Conservation (phyloP, 225 moss, liverwort and hornwort genomes). For the Polytrichum formosum region DNA sequence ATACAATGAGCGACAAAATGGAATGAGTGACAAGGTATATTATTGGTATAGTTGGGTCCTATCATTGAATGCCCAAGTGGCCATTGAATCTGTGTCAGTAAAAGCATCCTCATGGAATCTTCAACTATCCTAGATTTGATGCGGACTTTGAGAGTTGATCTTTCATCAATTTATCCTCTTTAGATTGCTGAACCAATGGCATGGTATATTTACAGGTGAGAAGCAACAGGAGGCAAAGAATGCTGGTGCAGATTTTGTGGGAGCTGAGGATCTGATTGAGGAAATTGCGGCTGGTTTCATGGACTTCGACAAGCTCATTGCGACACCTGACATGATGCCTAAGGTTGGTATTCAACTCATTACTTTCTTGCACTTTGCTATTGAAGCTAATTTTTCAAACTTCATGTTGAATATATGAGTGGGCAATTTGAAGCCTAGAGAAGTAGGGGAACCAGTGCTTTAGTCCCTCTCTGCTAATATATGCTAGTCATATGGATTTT, state of each 20-base stretch:
- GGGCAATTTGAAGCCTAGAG: neutral
- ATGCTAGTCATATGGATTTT: neutral
- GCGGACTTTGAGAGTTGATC: too few species aligned
- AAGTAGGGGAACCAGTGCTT: too few species aligned
- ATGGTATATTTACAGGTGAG: constrained; percentile 57
- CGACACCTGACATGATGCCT: constrained; percentile 99
- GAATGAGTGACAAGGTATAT: too few species aligned
- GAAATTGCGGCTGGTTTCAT: constrained; percentile 79
- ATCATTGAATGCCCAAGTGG: too few species aligned
- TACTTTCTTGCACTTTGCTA: neutral
- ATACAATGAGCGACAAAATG: too few species aligned
- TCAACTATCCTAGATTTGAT: too few species aligned
- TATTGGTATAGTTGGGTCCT: too few species aligned
- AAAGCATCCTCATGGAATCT: too few species aligned
- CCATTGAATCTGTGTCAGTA: too few species aligned
- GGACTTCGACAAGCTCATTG: constrained; percentile 99
- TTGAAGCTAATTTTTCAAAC: too few species aligned
- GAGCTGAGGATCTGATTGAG: constrained; percentile 88
- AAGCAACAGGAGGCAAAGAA: constrained; percentile 91
- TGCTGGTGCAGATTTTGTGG: constrained; percentile 91
- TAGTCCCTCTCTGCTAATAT: too few species aligned
- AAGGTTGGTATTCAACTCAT: constrained; percentile 48
- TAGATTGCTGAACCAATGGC: neutral
- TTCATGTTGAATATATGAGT: neutral
- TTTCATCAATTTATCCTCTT: neutral